phyloP scores from a whole-genome alignment of 1,284 basidiomycete species.

The Malassezia cuniculi region DNA sequence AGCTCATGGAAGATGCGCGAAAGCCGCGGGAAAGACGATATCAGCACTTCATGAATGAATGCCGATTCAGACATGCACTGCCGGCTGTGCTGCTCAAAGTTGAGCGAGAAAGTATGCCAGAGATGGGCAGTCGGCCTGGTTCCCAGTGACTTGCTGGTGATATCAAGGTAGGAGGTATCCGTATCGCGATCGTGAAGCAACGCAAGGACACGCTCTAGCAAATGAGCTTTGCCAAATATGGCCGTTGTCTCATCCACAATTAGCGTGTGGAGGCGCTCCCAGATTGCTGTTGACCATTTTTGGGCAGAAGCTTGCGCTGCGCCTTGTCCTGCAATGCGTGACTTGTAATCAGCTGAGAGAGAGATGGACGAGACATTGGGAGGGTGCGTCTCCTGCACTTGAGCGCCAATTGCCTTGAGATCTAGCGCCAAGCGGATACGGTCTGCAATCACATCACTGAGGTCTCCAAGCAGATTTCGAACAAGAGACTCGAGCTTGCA shows the following conservation, averaged over 20 bases:
- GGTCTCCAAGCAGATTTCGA: slow-evolving; percentile 1
- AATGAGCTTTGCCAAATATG: slow-evolving; percentile 5
- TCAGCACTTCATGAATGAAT: slow-evolving; percentile 7
- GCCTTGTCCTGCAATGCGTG: no score
- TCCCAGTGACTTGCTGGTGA: neutral
- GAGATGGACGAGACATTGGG: neutral
- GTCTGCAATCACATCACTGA: slow-evolving; percentile 5
- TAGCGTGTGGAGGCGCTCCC: slow-evolving; percentile 2
- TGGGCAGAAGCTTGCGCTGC: no score
- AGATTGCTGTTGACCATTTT: neutral
- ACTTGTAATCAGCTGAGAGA: no score
- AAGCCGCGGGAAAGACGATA: slow-evolving; percentile 4
- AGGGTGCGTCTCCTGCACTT: slow-evolving; percentile 2
- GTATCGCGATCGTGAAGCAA: neutral
- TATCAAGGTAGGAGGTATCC: neutral
- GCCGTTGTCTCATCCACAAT: slow-evolving; percentile 11
- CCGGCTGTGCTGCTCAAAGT: neutral
- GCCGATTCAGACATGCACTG: slow-evolving; percentile 9
- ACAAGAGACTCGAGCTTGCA: neutral
- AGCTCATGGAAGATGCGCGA: slow-evolving; percentile 5
- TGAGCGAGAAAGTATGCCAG: slow-evolving; percentile 1
- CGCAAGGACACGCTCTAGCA: slow-evolving; percentile 7
- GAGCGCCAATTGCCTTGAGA: slow-evolving; percentile 4
- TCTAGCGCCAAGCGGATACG: slow-evolving; percentile 4
- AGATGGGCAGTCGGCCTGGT: neutral